Base-by-base conservation (phyloP, 805 yeast genomes). In the Cyberlindnera samutprakarnensis region DNA sequence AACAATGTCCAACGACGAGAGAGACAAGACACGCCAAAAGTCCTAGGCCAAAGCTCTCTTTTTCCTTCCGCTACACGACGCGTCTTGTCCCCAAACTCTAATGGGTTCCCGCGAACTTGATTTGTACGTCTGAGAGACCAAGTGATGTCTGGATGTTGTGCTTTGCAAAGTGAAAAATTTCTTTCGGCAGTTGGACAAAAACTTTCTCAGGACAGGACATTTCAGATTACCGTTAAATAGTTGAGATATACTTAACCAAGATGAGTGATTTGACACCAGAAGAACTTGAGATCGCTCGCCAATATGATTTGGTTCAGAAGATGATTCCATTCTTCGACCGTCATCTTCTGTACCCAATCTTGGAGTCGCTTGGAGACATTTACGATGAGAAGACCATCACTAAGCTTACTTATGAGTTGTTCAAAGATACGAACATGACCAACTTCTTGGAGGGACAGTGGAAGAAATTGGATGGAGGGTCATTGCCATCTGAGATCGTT, bases 251-350 rank as follows among this genome's bases (percentile, higher is more conserved):
- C n/a, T n/a, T n/a, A n/a, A 13, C 20, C 16, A 21, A n/a, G n/a
- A 49, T 50, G 54, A 31, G 45, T 35, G 51, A 44, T 23, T 25
- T 48, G 27, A 35, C 56, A 19, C 39, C 47, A 9, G 48, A 49
- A 22, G 68, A 67, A 43, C 45, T 62, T 25, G 65, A 51, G 28
- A 49, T 63, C 33, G 72, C 72, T 16, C 61, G 64, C 39, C 50
- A 67, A 42, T 69, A 68, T 52, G 81, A 75, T 44, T 54, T 76
- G 49, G 70, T 79, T 8, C 58, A 60, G 31, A 66, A 68, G 52
- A 53, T 77, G 39, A 57, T 70, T 39, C 74, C 74, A 27, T 77
- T 72, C 46, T 55, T 78, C 46, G 85, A 78, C 56, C 66, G 81
- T 39, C 80, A 75, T 45, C 56, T 78, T 51, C 59, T 68, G 35